Evolutionary conservation across 1,284 basidiomycete species (phyloP).

Genomic region (Cutaneotrichosporon cavernicola): DNA sequence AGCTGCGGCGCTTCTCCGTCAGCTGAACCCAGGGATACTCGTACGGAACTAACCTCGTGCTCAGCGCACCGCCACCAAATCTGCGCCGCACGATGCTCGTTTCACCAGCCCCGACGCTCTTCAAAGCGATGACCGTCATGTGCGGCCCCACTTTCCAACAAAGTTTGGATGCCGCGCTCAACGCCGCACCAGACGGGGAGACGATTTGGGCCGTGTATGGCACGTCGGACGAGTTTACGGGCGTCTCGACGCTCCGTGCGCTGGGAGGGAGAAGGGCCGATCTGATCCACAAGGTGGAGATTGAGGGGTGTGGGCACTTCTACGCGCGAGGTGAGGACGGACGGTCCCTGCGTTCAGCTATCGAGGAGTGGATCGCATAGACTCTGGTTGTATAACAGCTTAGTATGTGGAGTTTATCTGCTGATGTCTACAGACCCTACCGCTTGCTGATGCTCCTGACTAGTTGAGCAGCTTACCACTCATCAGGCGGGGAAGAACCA

Average conservation of each 20-base stretch:
- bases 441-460: background rate
- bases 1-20: too few relatives aligned
- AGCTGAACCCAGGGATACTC: slow-evolving; percentile 43
- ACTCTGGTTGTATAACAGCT: background rate
- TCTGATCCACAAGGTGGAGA: slow-evolving; percentile 23
- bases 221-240: slow-evolving; percentile 42
- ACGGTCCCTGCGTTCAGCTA: slow-evolving; percentile 22
- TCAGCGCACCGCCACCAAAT: slow-evolving; percentile 27
- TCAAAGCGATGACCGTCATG: slow-evolving; percentile 33
- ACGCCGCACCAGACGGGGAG: background rate
- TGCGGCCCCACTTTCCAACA: slow-evolving; percentile 30
- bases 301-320: slow-evolving; percentile 44
- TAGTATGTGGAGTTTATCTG: background rate
- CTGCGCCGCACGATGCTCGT: slow-evolving; percentile 36
- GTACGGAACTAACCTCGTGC: slow-evolving; percentile 37
- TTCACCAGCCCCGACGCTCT: slow-evolving; percentile 41
- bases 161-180: slow-evolving; percentile 20
- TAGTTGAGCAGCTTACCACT: slow-evolving; percentile 24
- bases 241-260: slow-evolving; percentile 20
- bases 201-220: slow-evolving; percentile 36
- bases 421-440: background rate
- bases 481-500: slow-evolving; percentile 33
- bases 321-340: slow-evolving; percentile 31
- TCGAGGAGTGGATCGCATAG: slow-evolving; percentile 32
- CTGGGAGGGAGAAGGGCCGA: slow-evolving; percentile 20